Base-by-base conservation (phyloP, 2,329 filamentous ascomycete species). In the Verticillium klebahnii region DNA sequence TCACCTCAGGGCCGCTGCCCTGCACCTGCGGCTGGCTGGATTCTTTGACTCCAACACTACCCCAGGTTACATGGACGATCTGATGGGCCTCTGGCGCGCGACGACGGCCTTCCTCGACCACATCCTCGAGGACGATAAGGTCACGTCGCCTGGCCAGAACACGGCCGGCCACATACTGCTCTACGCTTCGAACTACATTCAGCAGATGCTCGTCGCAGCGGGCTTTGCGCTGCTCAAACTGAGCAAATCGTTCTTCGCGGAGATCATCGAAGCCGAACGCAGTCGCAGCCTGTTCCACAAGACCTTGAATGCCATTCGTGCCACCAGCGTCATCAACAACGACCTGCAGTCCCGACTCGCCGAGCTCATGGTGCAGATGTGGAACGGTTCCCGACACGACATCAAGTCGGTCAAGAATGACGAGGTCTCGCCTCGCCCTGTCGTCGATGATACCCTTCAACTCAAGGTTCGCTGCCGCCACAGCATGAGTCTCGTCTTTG, bases 351-450 rank as follows among this genome's bases (percentile, higher is more conserved):
- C 90, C 81, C 85, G 91, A 36, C 80, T 94, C 63, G 90, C 90
- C 2, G 91, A 94, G 76, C 83, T 95, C n/a, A 89, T 94, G 81
- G 90, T 91, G 6, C 91, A 94, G 75, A 89, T 95, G 74, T 95
- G 90, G 90, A 91, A 92, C 68, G 89, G 85, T 2, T 83, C 84
- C n/a, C 79, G 83, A 12, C 74, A 85, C 11, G 82, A 85, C 39
- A 75, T 73, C 66, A 76, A 77, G 66, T 57, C 29, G 69, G 77
- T 40, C 62, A 78, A 80, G 55, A 77, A 80, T 62, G 83, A 86
- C 63, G 73, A 78, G 52, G 72, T 76, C 2, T 77, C 82, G 19
- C 40, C 40, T 23, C 40, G n/a, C 11, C 76, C 79, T 54, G 74
- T 80, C 40, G 79, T 89, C 52, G 89, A 93, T 68, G 88, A 91